Base-by-base conservation (phyloP, 78 protist species). In the Cavenderia fasciculata region DNA sequence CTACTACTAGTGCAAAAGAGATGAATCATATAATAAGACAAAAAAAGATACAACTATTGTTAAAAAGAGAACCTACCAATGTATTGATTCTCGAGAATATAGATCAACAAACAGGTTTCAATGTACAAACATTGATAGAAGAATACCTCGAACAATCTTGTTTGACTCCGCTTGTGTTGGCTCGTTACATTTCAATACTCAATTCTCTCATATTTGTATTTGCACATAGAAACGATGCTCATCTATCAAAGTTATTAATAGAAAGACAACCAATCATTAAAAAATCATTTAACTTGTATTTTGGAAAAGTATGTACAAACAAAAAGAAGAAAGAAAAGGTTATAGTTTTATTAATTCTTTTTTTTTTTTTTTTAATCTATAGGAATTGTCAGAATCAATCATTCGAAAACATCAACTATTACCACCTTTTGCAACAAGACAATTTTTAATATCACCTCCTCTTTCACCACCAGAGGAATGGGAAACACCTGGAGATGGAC, bases 391-490 rank as follows among this genome's bases (percentile, higher is more conserved):
- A 49, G 33, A 40, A 8, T 12, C 33, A 11, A 23, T 68, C 34
- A 31, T 79, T 4, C 23, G 57, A 19, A 79, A 65, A 29, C 70
- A 79, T 66, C 88, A 79, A 79, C 54, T 79, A 65, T 7, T 27
- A 41, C 21, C 76, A 52, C 88, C 88, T 36, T 79, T 79, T 31
- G 57, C 76, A 66, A 19, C 25, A 23, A 79, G 76, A 79, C 88
- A 79, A 41, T 69, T 43, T 66, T 66, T 79, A 52, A 79, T 79
- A 36, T 65, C 76, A 52, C 88, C 88, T 27, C 88, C 88, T 25
- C n/a, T 52, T 8, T 19, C 40, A 19, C 88, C 88, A 27, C 88
- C 88, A 38, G 70, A 79, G 69, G 88, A 66, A 49, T 79, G 88
- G 88, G 51, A 19, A 7, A 43, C 76, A 38, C 76, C 71, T 18